Conservation (phyloP, 495 filamentous ascomycete species). For the Patellaria atrata region DNA sequence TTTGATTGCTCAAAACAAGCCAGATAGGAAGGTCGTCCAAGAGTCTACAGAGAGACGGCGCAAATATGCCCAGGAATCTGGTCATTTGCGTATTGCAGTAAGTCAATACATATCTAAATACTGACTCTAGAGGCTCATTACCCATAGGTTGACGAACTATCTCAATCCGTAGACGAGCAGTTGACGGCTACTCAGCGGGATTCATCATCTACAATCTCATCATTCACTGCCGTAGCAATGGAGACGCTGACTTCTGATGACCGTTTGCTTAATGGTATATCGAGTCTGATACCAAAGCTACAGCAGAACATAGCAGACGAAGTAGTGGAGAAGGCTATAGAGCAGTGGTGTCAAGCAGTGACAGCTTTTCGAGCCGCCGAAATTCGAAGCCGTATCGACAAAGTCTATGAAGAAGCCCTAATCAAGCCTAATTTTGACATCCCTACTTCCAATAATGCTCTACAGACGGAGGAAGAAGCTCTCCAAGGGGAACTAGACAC, state of each 20-base stretch:
- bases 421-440: constrained; percentile 1
- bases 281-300: constrained; percentile 26
- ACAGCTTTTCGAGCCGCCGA: constrained; percentile 17
- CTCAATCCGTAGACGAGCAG: constrained; percentile 13
- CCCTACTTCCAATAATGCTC: constrained; percentile 2
- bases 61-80: constrained; percentile 20
- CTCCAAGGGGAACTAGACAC: constrained; percentile 20
- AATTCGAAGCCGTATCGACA: constrained; percentile 22
- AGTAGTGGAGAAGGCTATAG: constrained; percentile 17
- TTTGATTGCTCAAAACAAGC: constrained; percentile 18
- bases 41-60: constrained; percentile 13
- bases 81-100: constrained; percentile 21
- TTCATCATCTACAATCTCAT: constrained; percentile 7
- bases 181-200: constrained; percentile 14
- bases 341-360: constrained; percentile 24
- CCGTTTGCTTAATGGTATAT: constrained; percentile 21
- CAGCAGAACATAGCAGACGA: constrained; percentile 14
- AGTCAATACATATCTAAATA: neutral
- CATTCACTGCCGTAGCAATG: constrained; percentile 12
- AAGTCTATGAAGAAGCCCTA: constrained; percentile 7
- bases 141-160: constrained; percentile 19
- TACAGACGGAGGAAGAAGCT: constrained; percentile 14
- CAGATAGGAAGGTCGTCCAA: constrained; percentile 14
- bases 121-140: neutral
- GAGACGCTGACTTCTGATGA: constrained; percentile 24